Evolutionary conservation across 306 rosid genomes (phyloP).

Genomic region (Pterocarpus macrocarpus): DNA sequence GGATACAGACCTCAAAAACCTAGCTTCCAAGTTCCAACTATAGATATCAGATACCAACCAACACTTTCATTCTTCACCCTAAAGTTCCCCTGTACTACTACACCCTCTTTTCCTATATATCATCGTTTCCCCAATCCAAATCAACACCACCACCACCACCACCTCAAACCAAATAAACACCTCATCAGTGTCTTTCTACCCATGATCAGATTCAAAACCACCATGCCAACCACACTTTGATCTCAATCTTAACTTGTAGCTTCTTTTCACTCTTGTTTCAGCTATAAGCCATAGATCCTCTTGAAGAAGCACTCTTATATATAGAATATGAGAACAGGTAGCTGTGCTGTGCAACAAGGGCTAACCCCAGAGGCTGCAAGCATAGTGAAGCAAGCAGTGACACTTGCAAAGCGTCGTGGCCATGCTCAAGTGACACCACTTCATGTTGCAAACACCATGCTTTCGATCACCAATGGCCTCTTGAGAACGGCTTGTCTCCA

Average conservation of each 20-base stretch:
- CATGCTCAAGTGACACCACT: conserved; percentile 98
- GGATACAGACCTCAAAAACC: conserved; percentile 31
- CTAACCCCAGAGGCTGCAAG: conserved; percentile 79
- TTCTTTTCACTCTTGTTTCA: neutral
- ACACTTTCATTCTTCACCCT: conserved; percentile 37
- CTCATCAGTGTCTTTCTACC: neutral
- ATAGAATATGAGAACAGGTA: conserved; percentile 82
- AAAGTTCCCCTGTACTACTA: conserved; percentile 1
- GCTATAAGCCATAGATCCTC: too few relatives aligned
- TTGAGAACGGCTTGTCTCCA: conserved; percentile 87
- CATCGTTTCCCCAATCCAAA: conserved; percentile 46
- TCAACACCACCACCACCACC: conserved; percentile 3
- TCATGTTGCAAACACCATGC: conserved; percentile 94
- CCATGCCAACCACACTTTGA: neutral
- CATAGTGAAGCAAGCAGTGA: conserved; percentile 77
- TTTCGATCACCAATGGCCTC: conserved; percentile 67
- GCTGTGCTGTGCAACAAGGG: conserved; percentile 81
- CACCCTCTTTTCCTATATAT: conserved; percentile 12
- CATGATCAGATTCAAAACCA: conserved; percentile 21
- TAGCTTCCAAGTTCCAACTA: conserved; percentile 31
- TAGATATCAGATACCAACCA: conserved; percentile 24
- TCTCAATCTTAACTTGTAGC: conserved; percentile 5
- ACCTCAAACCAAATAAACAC: neutral
- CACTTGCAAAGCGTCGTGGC: conserved; percentile 85
- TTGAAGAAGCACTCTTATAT: too few relatives aligned